Conservation (phyloP, 148 eudicot genomes). For the Spergularia marina region DNA sequence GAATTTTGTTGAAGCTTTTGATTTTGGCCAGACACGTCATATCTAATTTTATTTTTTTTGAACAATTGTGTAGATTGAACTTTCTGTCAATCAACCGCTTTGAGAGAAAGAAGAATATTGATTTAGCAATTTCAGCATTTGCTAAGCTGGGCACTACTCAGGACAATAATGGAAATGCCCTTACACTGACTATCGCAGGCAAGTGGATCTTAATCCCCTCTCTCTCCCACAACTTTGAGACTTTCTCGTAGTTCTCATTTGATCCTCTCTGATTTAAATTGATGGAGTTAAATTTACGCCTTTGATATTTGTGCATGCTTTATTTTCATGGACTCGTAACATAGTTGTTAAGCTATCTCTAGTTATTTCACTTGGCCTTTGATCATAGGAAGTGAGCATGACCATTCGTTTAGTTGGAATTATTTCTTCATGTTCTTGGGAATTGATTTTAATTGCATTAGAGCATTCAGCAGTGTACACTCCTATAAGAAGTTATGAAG, state of each 20-base stretch:
- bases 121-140: slow-evolving; percentile 83
- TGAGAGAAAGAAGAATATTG: slow-evolving; percentile 93
- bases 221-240: neutral
- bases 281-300: neutral
- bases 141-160: slow-evolving; percentile 53
- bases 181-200: slow-evolving; percentile 80
- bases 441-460: too few relatives aligned
- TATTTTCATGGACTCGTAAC: neutral
- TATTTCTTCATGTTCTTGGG: too few relatives aligned
- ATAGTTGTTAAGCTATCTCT: neutral
- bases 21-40: neutral
- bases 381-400: neutral
- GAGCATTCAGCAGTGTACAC: too few relatives aligned
- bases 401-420: too few relatives aligned
- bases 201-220: slow-evolving; percentile 16
- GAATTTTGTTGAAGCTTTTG: neutral
- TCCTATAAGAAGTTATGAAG: too few relatives aligned
- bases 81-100: slow-evolving; percentile 92
- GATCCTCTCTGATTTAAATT: neutral
- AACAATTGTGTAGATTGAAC: slow-evolving; percentile 48
- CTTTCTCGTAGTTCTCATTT: neutral
- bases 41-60: slow-evolving; percentile 4
- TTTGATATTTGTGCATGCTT: neutral
- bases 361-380: neutral
- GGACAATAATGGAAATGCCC: slow-evolving; percentile 23